Conservation (phyloP, 2,329 filamentous ascomycete species). For the Colletotrichum siamense region DNA sequence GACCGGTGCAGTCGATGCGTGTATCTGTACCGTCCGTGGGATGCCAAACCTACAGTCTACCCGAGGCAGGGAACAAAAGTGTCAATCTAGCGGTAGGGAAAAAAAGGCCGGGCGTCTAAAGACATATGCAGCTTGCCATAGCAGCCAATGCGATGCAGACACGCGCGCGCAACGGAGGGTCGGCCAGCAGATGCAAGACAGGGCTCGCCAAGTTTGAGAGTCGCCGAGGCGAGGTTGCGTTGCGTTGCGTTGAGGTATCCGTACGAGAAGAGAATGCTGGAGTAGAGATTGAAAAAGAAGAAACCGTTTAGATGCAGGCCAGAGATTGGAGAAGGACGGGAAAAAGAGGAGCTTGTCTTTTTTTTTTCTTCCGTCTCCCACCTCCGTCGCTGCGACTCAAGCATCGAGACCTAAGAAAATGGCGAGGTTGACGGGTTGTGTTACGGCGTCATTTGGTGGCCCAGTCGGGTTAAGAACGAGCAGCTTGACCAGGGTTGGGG, state of each 20-base stretch:
- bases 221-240: constrained; percentile 3
- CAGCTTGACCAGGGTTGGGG: constrained; percentile 8
- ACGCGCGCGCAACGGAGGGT: constrained; percentile 35
- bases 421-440: constrained; percentile 22
- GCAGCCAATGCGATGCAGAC: constrained; percentile 52
- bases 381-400: constrained; percentile 27
- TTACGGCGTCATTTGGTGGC: constrained; percentile 17
- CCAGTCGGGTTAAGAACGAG: constrained; percentile 14
- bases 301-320: neutral
- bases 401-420: constrained; percentile 12
- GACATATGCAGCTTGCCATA: constrained; percentile 25
- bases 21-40: constrained; percentile 3
- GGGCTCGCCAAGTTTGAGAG: neutral
- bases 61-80: constrained; percentile 3
- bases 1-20: constrained; percentile 1
- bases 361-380: constrained; percentile 17
- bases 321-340: neutral
- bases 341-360: neutral
- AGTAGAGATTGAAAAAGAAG: neutral
- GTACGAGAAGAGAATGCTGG: neutral
- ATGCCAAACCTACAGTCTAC: constrained; percentile 5
- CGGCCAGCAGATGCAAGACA: constrained; percentile 4
- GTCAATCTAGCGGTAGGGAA: constrained; percentile 9
- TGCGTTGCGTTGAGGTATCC: neutral
- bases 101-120: constrained; percentile 21